Percentiles rank a stretch among this genome's conserved stretches.
Conservation (phyloP, 208 protist species). For the Wallacemonas sp. region DNA sequence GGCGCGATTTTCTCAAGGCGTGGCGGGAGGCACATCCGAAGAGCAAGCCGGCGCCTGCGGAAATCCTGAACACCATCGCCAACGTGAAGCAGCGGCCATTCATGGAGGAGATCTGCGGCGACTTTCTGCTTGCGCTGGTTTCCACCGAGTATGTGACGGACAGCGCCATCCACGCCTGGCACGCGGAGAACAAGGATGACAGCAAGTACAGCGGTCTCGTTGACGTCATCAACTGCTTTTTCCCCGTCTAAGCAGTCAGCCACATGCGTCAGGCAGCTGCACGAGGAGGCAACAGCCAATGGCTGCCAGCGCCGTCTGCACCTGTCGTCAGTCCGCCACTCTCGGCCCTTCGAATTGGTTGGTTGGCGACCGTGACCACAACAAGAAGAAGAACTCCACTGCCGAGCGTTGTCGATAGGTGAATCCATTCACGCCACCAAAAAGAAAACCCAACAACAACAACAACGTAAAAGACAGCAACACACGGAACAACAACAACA, state of each 20-base stretch:
- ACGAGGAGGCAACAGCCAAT: no score
- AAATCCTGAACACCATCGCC: conserved; percentile 53
- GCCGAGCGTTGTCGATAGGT: no score
- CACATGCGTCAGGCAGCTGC: no score
- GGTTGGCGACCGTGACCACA: no score
- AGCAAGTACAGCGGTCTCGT: conserved; percentile 7
- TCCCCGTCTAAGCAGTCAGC: not conserved
- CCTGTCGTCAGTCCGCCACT: no score
- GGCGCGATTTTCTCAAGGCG: conserved; percentile 41
- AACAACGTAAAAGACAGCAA: conserved; percentile 10
- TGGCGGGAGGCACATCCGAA: conserved; percentile 23
- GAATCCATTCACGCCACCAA: no score
- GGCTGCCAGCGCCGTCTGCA: no score
- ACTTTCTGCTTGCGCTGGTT: conserved; percentile 74
- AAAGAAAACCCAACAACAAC: conserved; percentile 13
- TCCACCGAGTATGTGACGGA: conserved; percentile 23
- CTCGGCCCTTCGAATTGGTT: no score
- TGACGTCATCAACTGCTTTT: conserved; percentile 16
- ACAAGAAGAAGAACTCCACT: no score
- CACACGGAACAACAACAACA: conserved; percentile 18
- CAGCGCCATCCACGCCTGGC: conserved; percentile 29
- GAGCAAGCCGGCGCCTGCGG: conserved; percentile 7
- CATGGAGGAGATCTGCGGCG: conserved; percentile 66
- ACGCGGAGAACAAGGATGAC: conserved; percentile 23
- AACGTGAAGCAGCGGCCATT: conserved; percentile 51